Evolutionary conservation across 495 filamentous ascomycete species (phyloP).

Genomic region (Talaromyces trachyspermus): DNA sequence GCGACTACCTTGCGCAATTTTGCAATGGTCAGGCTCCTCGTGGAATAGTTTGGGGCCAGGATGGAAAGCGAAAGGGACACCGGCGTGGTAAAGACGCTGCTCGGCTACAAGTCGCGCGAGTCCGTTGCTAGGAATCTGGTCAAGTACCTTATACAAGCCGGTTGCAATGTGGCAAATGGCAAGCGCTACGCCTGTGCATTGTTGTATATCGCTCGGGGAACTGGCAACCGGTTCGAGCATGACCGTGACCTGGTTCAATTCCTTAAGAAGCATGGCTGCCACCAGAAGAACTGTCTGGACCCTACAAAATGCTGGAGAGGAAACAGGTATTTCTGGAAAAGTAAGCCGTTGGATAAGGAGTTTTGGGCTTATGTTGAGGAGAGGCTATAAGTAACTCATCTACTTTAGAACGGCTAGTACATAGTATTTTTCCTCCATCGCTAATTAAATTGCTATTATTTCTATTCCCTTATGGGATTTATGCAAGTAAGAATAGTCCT

Average conservation of each 20-base stretch:
- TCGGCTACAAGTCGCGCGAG: too few relatives aligned
- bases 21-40: background rate
- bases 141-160: background rate
- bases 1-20: background rate
- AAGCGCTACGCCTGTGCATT: background rate
- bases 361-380: too few relatives aligned
- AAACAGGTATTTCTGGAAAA: background rate
- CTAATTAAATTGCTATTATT: too few relatives aligned
- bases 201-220: background rate
- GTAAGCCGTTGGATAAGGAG: too few relatives aligned
- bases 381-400: too few relatives aligned
- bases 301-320: background rate
- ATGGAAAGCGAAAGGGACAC: background rate
- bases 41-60: background rate
- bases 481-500: too few relatives aligned
- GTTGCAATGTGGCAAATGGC: background rate
- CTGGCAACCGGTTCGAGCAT: background rate
- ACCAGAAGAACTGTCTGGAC: background rate
- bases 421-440: too few relatives aligned
- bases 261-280: conserved; percentile 3
- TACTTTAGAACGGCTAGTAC: too few relatives aligned
- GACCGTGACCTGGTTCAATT: background rate
- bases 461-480: too few relatives aligned
- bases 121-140: background rate
- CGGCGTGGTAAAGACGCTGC: too few relatives aligned